These are phyloP conservation scores for Podospora anserina DNA, from an alignment of 495 filamentous ascomycete genomes.

Conservation along the genomic window DNA sequence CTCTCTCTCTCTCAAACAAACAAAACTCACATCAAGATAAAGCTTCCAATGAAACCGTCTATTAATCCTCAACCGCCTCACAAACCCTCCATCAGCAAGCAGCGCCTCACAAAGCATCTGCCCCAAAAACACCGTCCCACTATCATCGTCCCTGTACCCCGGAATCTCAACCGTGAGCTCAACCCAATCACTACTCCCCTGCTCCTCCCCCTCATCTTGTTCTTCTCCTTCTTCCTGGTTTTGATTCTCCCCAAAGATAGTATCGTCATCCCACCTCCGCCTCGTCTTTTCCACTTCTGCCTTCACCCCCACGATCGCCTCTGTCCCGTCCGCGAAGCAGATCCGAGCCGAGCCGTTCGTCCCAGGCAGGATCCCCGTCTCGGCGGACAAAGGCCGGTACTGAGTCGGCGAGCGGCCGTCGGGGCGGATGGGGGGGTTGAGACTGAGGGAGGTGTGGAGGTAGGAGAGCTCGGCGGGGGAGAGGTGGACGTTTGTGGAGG, in stretches of 20 bases:
- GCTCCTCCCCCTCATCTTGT: conserved; percentile 9
- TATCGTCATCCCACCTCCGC: conserved; percentile 34
- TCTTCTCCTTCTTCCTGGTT: conserved; percentile 24
- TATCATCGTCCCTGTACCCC: conserved; percentile 85
- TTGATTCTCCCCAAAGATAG: conserved; percentile 23
- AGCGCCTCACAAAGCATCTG: conserved; percentile 87
- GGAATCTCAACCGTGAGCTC: conserved; percentile 84
- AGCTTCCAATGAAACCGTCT: conserved; percentile 90
- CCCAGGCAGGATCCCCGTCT: conserved; percentile 81
- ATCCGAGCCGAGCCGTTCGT: conserved; percentile 90
- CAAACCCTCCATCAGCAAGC: conserved; percentile 69
- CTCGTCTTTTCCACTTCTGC: conserved; percentile 78
- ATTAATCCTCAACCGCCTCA: conserved; percentile 75
- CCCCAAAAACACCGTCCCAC: conserved; percentile 77
- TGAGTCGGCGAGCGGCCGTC: conserved; percentile 79
- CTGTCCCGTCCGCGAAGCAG: conserved; percentile 90
- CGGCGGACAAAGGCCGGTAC: conserved; percentile 87
- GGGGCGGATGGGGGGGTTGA: conserved; percentile 78
- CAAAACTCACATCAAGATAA: conserved; percentile 76
- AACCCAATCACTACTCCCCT: conserved; percentile 63
- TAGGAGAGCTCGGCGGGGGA: conserved; percentile 96
- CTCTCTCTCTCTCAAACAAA: no score
- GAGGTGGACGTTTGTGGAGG: conserved; percentile 59
- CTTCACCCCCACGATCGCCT: conserved; percentile 93
- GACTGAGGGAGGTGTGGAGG: conserved; percentile 79